A percentile compares a stretch with the other conserved stretches of the same genome.
These are phyloP conservation scores for Botrytis porri DNA, from an alignment of 2,329 filamentous ascomycete species.

Conservation along the genomic window DNA sequence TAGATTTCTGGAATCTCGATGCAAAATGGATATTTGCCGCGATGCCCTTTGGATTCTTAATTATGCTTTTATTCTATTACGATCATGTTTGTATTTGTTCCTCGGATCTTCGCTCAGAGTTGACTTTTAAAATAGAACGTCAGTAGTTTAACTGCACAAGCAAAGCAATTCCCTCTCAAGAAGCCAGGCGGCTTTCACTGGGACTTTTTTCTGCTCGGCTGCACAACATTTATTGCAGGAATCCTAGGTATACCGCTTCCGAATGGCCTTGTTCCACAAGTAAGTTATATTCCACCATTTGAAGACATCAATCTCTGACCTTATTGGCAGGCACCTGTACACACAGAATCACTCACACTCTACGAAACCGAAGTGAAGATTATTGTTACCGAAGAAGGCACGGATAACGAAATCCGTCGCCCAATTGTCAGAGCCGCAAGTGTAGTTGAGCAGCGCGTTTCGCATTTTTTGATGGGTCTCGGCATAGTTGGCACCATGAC, in stretches of 20 bases:
- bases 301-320: neutral
- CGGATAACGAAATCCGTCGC: neutral
- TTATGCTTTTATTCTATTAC: neutral
- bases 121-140: neutral
- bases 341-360: neutral
- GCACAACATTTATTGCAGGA: neutral
- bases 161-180: neutral
- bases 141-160: neutral
- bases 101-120: neutral
- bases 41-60: neutral
- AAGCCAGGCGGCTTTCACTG: neutral
- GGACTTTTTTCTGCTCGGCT: neutral
- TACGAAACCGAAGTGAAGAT: neutral
- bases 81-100: neutral
- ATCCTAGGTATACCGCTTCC: neutral
- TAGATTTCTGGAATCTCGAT: neutral
- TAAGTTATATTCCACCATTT: neutral
- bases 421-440: neutral
- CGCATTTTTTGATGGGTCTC: neutral
- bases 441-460: neutral
- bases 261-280: neutral
- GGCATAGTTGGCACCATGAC: neutral
- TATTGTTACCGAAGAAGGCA: neutral
- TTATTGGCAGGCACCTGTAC: neutral
- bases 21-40: neutral